A percentile compares a stretch with the other conserved stretches of the same genome.
Evolutionary conservation across 345 rosid genomes (phyloP).

Genomic region (Eucalyptus paniculata): DNA sequence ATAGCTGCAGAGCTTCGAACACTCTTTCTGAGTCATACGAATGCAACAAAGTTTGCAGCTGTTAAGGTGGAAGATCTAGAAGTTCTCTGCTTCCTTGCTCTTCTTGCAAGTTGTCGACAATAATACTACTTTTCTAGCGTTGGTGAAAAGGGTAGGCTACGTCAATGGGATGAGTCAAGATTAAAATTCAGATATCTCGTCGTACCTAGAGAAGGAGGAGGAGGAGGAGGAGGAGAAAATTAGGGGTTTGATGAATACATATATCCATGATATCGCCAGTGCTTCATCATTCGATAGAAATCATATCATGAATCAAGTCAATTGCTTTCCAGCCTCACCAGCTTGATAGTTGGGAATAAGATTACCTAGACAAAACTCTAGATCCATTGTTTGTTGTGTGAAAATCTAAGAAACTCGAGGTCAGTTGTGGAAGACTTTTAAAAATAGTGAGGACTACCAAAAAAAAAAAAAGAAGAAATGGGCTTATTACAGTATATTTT

Average conservation of each 20-base stretch:
- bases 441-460: not conserved
- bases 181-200: not conserved
- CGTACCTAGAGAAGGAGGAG: not conserved
- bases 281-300: not conserved
- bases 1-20: not conserved
- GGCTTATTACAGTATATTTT: not conserved
- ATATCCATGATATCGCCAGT: not conserved
- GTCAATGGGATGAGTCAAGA: not conserved
- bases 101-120: not conserved
- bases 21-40: not conserved
- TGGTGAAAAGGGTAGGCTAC: not conserved
- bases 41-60: not conserved
- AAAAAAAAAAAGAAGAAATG: not conserved
- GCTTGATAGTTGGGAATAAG: not conserved
- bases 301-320: fast-evolving
- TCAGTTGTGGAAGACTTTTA: not conserved
- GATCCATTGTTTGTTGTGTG: not conserved
- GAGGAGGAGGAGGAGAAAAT: not conserved
- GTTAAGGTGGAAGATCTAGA: not conserved
- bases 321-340: not conserved
- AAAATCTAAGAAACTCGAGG: not conserved
- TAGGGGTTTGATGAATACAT: not conserved
- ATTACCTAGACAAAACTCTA: fast-evolving
- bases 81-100: not conserved
- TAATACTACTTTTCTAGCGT: not conserved